phyloP scores from a whole-genome alignment of 2,329 filamentous ascomycete species.

The Eutypa lata region DNA sequence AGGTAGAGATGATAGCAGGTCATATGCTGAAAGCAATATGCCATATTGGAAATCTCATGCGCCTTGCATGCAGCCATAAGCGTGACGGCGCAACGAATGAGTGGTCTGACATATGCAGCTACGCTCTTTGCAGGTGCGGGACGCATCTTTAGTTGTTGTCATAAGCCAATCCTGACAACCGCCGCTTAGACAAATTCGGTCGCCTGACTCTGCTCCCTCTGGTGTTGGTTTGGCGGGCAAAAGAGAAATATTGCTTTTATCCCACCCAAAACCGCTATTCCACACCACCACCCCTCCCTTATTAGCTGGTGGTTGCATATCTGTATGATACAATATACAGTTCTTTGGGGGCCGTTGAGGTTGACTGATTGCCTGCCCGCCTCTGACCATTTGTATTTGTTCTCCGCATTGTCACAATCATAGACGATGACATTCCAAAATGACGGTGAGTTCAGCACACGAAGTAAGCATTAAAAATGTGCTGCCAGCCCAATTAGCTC shows the following conservation, averaged over 20 bases:
- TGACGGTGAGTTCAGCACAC: conserved; percentile 9
- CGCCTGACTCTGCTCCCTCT: conserved; percentile 27
- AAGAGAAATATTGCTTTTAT: conserved; percentile 18
- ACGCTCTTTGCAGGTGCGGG: conserved; percentile 28
- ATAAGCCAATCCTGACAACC: conserved; percentile 30
- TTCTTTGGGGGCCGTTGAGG: neutral
- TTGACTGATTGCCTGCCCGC: neutral
- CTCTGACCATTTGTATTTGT: neutral
- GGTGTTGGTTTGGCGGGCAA: conserved; percentile 20
- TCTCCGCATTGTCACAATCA: neutral
- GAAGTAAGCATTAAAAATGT: conserved; percentile 14
- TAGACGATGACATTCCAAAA: neutral
- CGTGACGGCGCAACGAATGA: conserved; percentile 23
- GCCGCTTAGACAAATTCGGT: conserved; percentile 29
- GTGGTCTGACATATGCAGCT: conserved; percentile 28
- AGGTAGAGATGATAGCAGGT: conserved; percentile 10
- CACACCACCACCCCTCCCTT: conserved; percentile 14
- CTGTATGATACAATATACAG: neutral
- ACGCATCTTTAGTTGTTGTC: conserved; percentile 20
- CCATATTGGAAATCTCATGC: conserved; percentile 22
- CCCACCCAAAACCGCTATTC: conserved; percentile 13
- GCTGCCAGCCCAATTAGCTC: conserved; percentile 25
- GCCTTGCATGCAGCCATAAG: conserved; percentile 10
- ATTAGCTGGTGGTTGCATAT: conserved; percentile 6
- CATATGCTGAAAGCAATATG: conserved; percentile 26